phyloP scores from a whole-genome alignment of 495 filamentous ascomycete species.

The Copromyces sp. region DNA sequence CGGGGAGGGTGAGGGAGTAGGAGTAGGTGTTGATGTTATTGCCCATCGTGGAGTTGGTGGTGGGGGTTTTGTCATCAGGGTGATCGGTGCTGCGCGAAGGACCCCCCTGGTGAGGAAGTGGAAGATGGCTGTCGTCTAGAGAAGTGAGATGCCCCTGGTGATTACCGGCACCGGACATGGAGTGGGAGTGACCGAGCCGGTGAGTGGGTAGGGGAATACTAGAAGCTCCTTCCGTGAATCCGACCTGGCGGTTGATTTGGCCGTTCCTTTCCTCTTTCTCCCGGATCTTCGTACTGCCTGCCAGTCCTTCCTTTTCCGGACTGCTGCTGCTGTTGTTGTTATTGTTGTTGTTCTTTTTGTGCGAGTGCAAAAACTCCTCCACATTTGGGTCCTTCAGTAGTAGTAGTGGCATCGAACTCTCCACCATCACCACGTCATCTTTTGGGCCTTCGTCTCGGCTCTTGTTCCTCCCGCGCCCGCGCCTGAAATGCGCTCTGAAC shows the following conservation, averaged over 20 bases:
- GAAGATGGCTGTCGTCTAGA: neutral
- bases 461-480: neutral
- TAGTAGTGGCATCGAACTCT: no score
- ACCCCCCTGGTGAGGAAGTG: neutral
- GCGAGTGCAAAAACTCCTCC: neutral
- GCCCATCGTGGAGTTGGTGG: neutral
- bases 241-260: no score
- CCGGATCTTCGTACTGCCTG: neutral
- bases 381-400: neutral
- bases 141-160: neutral
- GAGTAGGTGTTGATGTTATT: neutral
- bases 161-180: neutral
- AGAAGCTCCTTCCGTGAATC: neutral
- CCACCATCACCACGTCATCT: no score
- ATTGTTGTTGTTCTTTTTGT: neutral
- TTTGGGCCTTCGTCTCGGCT: neutral
- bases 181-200: neutral
- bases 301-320: no score
- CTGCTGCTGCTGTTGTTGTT: no score
- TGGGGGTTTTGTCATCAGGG: neutral
- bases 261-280: neutral
- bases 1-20: no score
- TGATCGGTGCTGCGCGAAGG: no score
- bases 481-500: neutral
- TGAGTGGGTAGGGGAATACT: neutral